Evolutionary conservation across 2,329 filamentous ascomycete genomes (phyloP).

Genomic region (Aspergillus arachidicola): DNA sequence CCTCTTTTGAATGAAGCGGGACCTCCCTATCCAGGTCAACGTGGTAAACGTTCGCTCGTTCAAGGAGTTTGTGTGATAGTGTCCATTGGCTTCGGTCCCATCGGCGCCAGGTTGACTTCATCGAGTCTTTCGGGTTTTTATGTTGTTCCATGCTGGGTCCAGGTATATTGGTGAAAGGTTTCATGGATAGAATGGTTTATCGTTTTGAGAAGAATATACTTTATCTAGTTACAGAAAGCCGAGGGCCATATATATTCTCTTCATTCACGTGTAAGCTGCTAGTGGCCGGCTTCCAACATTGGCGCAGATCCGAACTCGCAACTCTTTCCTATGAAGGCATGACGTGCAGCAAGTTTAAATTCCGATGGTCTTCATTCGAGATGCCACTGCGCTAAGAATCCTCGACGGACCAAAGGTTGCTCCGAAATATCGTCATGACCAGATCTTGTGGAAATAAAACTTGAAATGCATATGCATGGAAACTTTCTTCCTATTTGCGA

Average conservation of each 20-base stretch:
- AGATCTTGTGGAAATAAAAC: too few relatives aligned
- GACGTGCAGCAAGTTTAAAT: not conserved
- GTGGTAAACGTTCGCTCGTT: conserved; percentile 33
- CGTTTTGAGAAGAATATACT: not conserved
- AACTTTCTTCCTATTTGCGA: too few relatives aligned
- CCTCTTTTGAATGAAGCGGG: conserved; percentile 44
- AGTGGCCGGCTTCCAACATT: not conserved
- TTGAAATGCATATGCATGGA: too few relatives aligned
- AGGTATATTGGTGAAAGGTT: not conserved
- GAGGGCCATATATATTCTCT: not conserved
- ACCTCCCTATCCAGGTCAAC: conserved; percentile 31
- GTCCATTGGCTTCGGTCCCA: conserved; percentile 35
- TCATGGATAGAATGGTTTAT: not conserved
- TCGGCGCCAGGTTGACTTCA: conserved; percentile 45
- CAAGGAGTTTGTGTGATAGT: conserved; percentile 34
- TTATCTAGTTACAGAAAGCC: not conserved
- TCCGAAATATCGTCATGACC: not conserved
- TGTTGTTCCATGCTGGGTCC: not conserved
- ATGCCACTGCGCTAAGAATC: not conserved
- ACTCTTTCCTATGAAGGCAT: not conserved
- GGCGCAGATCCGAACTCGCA: not conserved
- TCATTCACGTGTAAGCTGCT: not conserved
- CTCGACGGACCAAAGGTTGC: not conserved
- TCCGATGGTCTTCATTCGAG: too few relatives aligned
- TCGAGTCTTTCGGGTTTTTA: conserved; percentile 37